phyloP scores from a whole-genome alignment of 305 asterid genomes.

The Plantago rigida region DNA sequence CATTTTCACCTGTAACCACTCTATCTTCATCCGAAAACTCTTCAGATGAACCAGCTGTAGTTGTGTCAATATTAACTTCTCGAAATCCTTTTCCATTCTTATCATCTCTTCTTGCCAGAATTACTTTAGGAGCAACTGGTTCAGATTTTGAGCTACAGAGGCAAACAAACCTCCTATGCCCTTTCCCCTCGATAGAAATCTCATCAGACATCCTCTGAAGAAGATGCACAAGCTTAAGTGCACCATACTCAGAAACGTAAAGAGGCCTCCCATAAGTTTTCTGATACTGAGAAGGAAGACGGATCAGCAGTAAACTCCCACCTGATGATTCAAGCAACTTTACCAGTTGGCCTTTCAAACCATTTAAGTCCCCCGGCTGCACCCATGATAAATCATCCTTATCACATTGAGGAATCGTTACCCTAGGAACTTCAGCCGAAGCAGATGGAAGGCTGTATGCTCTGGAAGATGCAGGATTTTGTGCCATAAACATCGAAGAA shows the following conservation, averaged over 20 bases:
- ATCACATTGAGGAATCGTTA: conserved; percentile 27
- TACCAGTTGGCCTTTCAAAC: conserved; percentile 68
- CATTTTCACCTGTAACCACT: conserved; percentile 32
- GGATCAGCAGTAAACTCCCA: conserved; percentile 57
- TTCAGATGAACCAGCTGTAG: conserved; percentile 51
- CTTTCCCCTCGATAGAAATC: conserved; percentile 47
- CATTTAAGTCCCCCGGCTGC: conserved; percentile 78
- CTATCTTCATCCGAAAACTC: conserved; percentile 9
- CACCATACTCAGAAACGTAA: conserved; percentile 64
- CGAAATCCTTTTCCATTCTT: conserved; percentile 45
- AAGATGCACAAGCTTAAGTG: conserved; percentile 57
- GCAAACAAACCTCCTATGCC: conserved; percentile 45
- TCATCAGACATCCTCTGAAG: conserved; percentile 62
- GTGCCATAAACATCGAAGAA: conserved; percentile 33
- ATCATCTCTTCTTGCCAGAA: conserved; percentile 35
- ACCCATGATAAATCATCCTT: conserved; percentile 56
- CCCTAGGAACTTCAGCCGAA: conserved; percentile 37
- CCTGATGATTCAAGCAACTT: conserved; percentile 62
- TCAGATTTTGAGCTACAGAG: conserved; percentile 34
- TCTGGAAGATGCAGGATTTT: conserved; percentile 32
- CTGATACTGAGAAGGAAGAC: conserved; percentile 69
- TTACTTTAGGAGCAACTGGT: conserved; percentile 29
- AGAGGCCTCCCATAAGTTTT: conserved; percentile 64
- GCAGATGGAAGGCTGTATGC: conserved; percentile 36
- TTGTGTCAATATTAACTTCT: conserved; percentile 32